Evolutionary conservation across 768 basidiomycete genomes (phyloP), one percentile per base, ranked within the genome.

Genomic region (Dioszegia aurantiaca): DNA sequence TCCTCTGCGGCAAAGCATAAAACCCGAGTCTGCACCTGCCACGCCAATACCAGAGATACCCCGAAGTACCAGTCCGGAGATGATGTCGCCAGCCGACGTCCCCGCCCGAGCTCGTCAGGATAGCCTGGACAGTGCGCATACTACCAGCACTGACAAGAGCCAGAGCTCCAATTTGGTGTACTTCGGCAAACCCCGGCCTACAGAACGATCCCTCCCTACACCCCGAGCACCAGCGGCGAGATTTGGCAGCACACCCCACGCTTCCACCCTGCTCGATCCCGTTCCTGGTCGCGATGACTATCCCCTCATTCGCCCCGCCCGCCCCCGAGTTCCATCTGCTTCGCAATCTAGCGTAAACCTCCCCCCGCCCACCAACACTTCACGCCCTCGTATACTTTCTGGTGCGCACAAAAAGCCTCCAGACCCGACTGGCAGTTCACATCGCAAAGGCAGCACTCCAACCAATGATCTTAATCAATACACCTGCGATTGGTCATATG

Each of bases 381-480:
- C 14, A 8, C 40, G 40, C 9, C 40, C 14, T n/a, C 40, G 14
- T 5, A 17, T 21, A 8, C 14, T 17, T n/a, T 42, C 40, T 21
- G 40, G 16, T n/a, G 19, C 39, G 36, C 40, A 47, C 27, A 31
- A 36, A 24, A 28, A 3, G 21, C 10, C 23, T 14, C 23, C 46
- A 14, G 23, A 40, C 12, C 27, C 27, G 8, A 57, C 30, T 3
- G 23, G 5, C 41, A 44, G 41, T 19, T 26, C 30, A 39, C 31
- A 55, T 36, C 57, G 70, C 8, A 69, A 67, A 48, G 70, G 70
- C 9, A 37, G 26, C 3, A 72, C 70, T n/a, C 65, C 63, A 3
- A 2, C 49, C 23, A 17, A 30, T 28, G 27, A 36, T 3, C 45
- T 69, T 19, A 42, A 53, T 19, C 9, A 55, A 14, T 65, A 72